Base-by-base conservation (phyloP, 116 monocot genomes). In the Thalassia testudinum region DNA sequence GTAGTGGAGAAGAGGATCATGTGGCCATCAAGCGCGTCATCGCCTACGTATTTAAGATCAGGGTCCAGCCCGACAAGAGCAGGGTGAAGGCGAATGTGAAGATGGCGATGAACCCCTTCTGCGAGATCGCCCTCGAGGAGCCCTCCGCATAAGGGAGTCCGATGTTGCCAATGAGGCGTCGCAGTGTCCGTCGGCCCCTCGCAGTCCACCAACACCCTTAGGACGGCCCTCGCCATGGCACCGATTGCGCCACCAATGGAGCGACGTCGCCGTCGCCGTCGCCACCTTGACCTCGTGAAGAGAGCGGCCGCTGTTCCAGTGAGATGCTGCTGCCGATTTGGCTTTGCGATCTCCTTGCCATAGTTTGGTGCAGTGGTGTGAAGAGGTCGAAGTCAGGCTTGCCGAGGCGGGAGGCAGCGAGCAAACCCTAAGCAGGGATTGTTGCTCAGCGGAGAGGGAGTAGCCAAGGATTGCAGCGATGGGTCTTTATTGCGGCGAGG, bases 91-190 rank as follows among this genome's bases (percentile, higher is more conserved):
- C 42, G 66, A 87, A 83, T 58, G 83, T 83, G 26, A 88, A 88
- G 74, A 88, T 88, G 88, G 83, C 88, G 59, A 88, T 88, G 88
- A 88, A 88, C 61, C 88, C 88, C 12, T 88, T 88, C 69, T 88
- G 83, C 66, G 88, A 88, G 74, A 88, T 88, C 52, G 88, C 83
- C 13, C 54, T 88, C 18, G 88, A 88, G 49, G 79, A 65, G 88
- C 88, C 22, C 79, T 88, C 17, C 70, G 83, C 47, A 66, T 83
- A 50, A 49, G 69, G 17, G 88, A 88, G 48, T 65, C 74, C 21
- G 83, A 83, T 43, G 70, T 54, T 63, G 83, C 76, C 27, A 27
- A 70, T 16, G 83, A 88, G 71, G 79, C 53, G 66, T 88, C 26
- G 83, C 83, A 26, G 88, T 82, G 53, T 79, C 88, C 49, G 68